Evolutionary conservation across 1,284 basidiomycete species (phyloP).

Genomic region (Fistulina hepatica): DNA sequence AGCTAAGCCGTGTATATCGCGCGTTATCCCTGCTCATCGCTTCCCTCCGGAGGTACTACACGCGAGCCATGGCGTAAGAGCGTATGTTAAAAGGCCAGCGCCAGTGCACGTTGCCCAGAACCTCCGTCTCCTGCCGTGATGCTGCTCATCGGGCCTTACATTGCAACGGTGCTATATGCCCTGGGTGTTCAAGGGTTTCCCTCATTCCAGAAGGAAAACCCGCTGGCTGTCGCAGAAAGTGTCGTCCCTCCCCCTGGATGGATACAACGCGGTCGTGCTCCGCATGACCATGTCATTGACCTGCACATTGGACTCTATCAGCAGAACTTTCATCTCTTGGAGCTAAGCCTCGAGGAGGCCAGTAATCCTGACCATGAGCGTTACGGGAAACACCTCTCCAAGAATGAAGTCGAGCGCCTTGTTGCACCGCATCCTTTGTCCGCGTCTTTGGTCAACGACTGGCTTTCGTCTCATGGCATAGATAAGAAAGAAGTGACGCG

Average conservation of each 20-base stretch:
- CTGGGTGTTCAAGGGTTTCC: no score
- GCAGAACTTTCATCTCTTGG: conserved; percentile 46
- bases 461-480: conserved; percentile 52
- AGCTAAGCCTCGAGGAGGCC: conserved; percentile 54
- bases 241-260: conserved; percentile 36
- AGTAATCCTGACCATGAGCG: conserved; percentile 50
- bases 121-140: no score
- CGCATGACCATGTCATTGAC: conserved; percentile 28
- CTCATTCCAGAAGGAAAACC: no score
- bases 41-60: no score
- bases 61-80: no score
- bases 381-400: conserved; percentile 60
- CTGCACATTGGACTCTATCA: conserved; percentile 58
- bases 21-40: no score
- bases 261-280: conserved; percentile 28
- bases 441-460: conserved; percentile 42
- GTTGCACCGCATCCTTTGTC: conserved; percentile 48
- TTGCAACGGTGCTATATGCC: no score
- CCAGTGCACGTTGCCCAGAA: no score
- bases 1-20: no score
- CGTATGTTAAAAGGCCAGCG: no score
- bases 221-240: conserved; percentile 28
- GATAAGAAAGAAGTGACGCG: conserved; percentile 33
- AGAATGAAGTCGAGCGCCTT: conserved; percentile 49
- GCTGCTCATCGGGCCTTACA: no score